A percentile compares a stretch with the other conserved stretches of the same genome.
phyloP scores from a whole-genome alignment of 192 early-diverging fungal species.

The Entomortierella beljakovae region DNA sequence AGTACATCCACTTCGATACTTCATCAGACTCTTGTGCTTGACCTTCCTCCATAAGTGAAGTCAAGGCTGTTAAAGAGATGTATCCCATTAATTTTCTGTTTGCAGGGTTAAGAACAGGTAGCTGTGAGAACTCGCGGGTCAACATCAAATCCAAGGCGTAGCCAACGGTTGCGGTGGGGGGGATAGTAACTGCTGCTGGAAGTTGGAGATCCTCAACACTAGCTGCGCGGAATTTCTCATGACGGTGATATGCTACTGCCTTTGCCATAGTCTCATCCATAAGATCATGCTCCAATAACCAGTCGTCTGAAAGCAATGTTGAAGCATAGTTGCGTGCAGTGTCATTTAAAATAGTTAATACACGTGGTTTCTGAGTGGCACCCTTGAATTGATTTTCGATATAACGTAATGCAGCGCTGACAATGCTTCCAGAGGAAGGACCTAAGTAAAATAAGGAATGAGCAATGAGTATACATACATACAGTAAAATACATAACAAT shows the following conservation, averaged over 20 bases:
- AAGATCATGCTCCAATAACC: slow-evolving; percentile 82
- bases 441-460: too few species aligned
- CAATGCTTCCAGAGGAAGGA: slow-evolving; percentile 74
- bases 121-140: slow-evolving; percentile 87
- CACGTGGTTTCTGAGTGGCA: slow-evolving; percentile 39
- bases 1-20: slow-evolving; percentile 75
- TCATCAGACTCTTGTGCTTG: slow-evolving; percentile 58
- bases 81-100: slow-evolving; percentile 81
- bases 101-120: slow-evolving; percentile 75
- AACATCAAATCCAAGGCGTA: slow-evolving; percentile 82
- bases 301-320: slow-evolving; percentile 80
- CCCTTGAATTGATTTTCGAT: slow-evolving; percentile 34
- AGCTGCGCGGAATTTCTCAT: slow-evolving; percentile 80
- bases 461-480: too few species aligned
- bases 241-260: slow-evolving; percentile 67
- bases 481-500: too few species aligned
- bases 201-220: slow-evolving; percentile 89
- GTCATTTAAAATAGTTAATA: slow-evolving; percentile 73
- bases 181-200: slow-evolving; percentile 79
- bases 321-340: slow-evolving; percentile 76
- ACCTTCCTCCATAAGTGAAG: slow-evolving; percentile 66
- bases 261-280: slow-evolving; percentile 70
- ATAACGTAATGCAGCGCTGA: slow-evolving; percentile 69
- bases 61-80: slow-evolving; percentile 73
- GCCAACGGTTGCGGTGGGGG: slow-evolving; percentile 64